Percentiles rank a stretch among this genome's conserved stretches.
Evolutionary conservation across 2,329 filamentous ascomycete genomes (phyloP).

Genomic region (Exophiala bonariae): DNA sequence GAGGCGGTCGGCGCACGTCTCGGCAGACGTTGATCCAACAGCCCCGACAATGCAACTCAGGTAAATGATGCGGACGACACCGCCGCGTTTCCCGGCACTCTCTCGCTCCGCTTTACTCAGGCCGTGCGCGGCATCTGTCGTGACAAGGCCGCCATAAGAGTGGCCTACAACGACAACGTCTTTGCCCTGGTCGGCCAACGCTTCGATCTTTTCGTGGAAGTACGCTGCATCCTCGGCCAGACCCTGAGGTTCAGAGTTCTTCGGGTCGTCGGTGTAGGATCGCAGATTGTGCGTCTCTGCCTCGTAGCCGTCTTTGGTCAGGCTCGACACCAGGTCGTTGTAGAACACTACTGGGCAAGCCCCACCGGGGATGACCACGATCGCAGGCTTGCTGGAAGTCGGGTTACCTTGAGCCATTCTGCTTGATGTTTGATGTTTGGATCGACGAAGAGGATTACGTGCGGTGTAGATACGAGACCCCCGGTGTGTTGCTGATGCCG

Average conservation of each 20-base stretch:
- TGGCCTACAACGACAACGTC: conserved; percentile 33
- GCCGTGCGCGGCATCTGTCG: conserved; percentile 31
- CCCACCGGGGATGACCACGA: not conserved
- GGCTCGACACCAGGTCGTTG: not conserved
- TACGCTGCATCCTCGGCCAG: conserved; percentile 1
- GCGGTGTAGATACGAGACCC: not conserved
- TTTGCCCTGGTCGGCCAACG: conserved; percentile 27
- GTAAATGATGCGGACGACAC: conserved; percentile 2
- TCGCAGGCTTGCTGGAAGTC: not conserved
- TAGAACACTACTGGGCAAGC: conserved; percentile 1
- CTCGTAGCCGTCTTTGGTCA: not conserved
- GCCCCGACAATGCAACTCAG: conserved; percentile 1
- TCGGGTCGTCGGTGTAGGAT: not conserved
- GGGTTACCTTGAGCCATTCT: not conserved
- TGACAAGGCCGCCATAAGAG: conserved; percentile 36
- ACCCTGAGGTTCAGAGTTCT: not conserved
- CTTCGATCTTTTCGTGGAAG: conserved; percentile 1
- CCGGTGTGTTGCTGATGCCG: not conserved
- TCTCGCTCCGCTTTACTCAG: conserved; percentile 17
- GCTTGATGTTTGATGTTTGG: not conserved
- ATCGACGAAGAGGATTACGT: not conserved
- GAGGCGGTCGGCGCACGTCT: not conserved
- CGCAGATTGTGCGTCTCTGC: conserved; percentile 4
- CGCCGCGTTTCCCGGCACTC: conserved; percentile 28
- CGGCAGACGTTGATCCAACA: not conserved